phyloP scores from a whole-genome alignment of 805 yeast species.

The Pichia occidentalis region DNA sequence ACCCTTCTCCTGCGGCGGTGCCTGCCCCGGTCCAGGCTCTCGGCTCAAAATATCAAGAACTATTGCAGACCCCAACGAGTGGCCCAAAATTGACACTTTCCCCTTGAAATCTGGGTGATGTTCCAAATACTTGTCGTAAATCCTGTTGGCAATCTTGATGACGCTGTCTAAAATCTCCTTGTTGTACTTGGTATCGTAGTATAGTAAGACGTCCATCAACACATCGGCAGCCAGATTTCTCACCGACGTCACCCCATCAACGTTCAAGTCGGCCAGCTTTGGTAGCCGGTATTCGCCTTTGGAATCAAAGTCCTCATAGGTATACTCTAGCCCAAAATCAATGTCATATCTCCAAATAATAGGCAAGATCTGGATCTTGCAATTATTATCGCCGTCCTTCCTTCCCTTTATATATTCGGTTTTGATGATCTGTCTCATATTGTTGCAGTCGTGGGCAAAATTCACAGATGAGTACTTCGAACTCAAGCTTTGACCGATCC shows the following conservation, averaged over 20 bases:
- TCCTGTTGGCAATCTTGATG: slow-evolving; percentile 53
- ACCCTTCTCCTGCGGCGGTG: too few species aligned
- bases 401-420: slow-evolving; percentile 33
- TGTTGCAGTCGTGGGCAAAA: slow-evolving; percentile 78
- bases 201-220: slow-evolving; percentile 72
- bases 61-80: slow-evolving; percentile 86
- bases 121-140: slow-evolving; percentile 50
- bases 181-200: slow-evolving; percentile 65
- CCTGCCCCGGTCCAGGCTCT: slow-evolving; percentile 33
- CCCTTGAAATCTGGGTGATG: slow-evolving; percentile 74
- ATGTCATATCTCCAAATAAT: slow-evolving; percentile 85
- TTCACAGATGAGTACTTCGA: slow-evolving; percentile 71
- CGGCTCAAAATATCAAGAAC: slow-evolving; percentile 63
- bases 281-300: slow-evolving; percentile 46
- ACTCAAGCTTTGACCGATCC: slow-evolving; percentile 88
- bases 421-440: slow-evolving; percentile 53
- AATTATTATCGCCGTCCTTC: slow-evolving; percentile 34
- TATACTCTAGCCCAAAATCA: slow-evolving; percentile 47
- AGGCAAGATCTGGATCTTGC: slow-evolving; percentile 78
- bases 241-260: slow-evolving; percentile 70
- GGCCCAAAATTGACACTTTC: slow-evolving; percentile 78
- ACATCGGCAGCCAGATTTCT: slow-evolving; percentile 82
- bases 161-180: slow-evolving; percentile 58
- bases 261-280: slow-evolving; percentile 61
- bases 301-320: slow-evolving; percentile 30